A percentile compares a stretch with the other conserved stretches of the same genome.
Conservation (phyloP, 148 eudicot species). For the Vaccinium corymbosum region DNA sequence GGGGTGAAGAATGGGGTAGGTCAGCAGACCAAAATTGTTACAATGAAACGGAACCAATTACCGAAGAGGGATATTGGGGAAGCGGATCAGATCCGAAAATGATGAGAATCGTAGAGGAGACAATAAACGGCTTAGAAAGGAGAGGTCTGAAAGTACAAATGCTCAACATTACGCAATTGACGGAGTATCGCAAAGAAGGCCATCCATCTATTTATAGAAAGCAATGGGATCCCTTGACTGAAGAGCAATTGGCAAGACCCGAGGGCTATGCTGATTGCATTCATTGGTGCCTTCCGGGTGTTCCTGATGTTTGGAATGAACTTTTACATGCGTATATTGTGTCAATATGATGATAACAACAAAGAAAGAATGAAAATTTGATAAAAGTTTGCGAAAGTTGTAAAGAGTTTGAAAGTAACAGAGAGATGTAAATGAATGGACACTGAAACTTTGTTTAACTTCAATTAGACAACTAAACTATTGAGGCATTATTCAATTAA, state of each 20-base stretch:
- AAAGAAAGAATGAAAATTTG: neutral
- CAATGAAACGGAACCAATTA: neutral
- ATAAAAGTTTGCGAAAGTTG: neutral
- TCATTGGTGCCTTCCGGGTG: conserved; percentile 34
- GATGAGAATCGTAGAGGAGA: neutral
- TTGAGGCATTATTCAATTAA: too few species aligned
- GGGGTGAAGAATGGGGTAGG: conserved; percentile 4
- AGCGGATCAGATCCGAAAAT: neutral
- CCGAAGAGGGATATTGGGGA: neutral
- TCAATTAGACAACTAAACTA: too few species aligned
- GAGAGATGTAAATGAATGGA: neutral
- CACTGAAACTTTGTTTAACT: too few species aligned
- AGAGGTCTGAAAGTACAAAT: conserved; percentile 18
- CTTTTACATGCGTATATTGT: conserved; percentile 23
- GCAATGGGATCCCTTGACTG: conserved; percentile 22
- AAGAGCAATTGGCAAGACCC: conserved; percentile 24
- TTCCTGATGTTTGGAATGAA: conserved; percentile 33
- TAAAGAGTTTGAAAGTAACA: neutral
- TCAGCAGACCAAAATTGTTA: neutral
- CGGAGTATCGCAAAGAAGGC: conserved; percentile 15
- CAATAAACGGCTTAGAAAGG: neutral
- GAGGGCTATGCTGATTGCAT: conserved; percentile 23
- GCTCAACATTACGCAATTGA: conserved; percentile 16
- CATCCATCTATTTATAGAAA: conserved; percentile 18
- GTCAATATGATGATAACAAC: neutral